Evolutionary conservation across 345 rosid genomes (phyloP).

Genomic region (Brassica juncea): DNA sequence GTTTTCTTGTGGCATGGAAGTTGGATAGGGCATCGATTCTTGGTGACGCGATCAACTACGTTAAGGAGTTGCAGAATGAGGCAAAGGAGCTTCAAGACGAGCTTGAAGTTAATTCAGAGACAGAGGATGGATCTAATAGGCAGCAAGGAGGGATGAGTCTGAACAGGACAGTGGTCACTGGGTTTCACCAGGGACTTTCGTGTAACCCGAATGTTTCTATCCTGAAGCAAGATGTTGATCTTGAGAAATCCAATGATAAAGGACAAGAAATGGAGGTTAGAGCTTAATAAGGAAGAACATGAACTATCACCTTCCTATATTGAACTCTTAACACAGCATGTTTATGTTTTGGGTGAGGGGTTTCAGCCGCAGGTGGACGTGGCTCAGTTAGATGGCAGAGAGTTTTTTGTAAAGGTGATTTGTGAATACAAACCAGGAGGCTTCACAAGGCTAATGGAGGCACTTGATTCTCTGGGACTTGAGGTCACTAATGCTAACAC

Average conservation of each 20-base stretch:
- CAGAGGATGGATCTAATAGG: conserved; percentile 53
- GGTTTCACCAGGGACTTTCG: conserved; percentile 46
- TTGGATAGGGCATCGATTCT: conserved; percentile 88
- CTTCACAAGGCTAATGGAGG: conserved; percentile 80
- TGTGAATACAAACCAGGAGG: conserved; percentile 88
- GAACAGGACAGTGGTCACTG: conserved; percentile 41
- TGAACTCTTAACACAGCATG: neutral
- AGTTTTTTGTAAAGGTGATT: conserved; percentile 85
- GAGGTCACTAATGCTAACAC: conserved; percentile 86
- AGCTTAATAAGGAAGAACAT: conserved; percentile 1
- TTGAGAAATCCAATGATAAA: conserved; percentile 54
- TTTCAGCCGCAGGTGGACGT: conserved; percentile 89
- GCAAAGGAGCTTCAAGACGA: conserved; percentile 82
- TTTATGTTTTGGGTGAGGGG: conserved; percentile 32
- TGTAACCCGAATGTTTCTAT: conserved; percentile 36
- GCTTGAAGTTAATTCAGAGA: conserved; percentile 72
- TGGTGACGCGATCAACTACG: conserved; percentile 88
- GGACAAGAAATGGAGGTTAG: conserved; percentile 93
- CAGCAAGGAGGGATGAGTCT: conserved; percentile 44
- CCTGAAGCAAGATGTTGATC: conserved; percentile 50
- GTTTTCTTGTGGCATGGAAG: conserved; percentile 43
- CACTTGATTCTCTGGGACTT: conserved; percentile 73
- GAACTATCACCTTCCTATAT: neutral
- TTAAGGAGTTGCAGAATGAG: conserved; percentile 76
- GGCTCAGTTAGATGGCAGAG: conserved; percentile 74